phyloP scores from a whole-genome alignment of 805 yeast species.

The Hanseniaspora clermontiae region DNA sequence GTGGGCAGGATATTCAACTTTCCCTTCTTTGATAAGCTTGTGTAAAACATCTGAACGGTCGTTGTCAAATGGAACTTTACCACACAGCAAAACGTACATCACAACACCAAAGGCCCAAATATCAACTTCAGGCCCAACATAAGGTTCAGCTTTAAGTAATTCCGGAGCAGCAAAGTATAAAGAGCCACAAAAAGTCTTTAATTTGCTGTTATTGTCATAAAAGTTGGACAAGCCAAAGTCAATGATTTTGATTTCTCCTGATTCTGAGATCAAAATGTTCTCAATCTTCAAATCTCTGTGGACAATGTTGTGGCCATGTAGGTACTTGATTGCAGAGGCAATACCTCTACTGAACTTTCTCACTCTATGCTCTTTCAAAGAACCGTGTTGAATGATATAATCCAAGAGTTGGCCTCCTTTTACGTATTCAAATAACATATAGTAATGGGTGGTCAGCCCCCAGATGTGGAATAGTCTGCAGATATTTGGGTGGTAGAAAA shows the following conservation, averaged over 20 bases:
- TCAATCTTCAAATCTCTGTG: slow-evolving; percentile 95
- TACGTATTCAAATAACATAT: slow-evolving; percentile 91
- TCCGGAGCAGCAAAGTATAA: slow-evolving; percentile 98
- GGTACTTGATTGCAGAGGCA: slow-evolving; percentile 83
- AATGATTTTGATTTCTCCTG: slow-evolving; percentile 88
- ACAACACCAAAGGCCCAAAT: slow-evolving; percentile 98
- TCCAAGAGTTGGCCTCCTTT: slow-evolving; percentile 97
- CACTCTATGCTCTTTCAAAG: slow-evolving; percentile 85
- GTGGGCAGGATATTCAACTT: slow-evolving; percentile 79
- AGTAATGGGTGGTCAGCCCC: slow-evolving; percentile 92
- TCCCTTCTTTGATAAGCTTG: slow-evolving; percentile 83
- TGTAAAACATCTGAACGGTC: slow-evolving; percentile 83
- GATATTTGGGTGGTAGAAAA: slow-evolving; percentile 82
- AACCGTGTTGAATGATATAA: slow-evolving; percentile 92
- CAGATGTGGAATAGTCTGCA: slow-evolving; percentile 87
- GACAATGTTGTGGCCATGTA: slow-evolving; percentile 88
- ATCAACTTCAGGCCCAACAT: slow-evolving; percentile 93
- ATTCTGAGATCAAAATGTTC: slow-evolving; percentile 83
- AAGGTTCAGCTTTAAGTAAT: slow-evolving; percentile 79
- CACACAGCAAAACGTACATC: slow-evolving; percentile 85
- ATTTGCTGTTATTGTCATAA: slow-evolving; percentile 53
- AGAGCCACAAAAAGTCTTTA: slow-evolving; percentile 94
- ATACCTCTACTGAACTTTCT: slow-evolving; percentile 90
- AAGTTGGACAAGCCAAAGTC: slow-evolving; percentile 92
- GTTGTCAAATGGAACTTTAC: slow-evolving; percentile 96